Evolutionary conservation across 495 filamentous ascomycete genomes (phyloP), one percentile per base, ranked within the genome.

Genomic region (Extremus antarcticus): DNA sequence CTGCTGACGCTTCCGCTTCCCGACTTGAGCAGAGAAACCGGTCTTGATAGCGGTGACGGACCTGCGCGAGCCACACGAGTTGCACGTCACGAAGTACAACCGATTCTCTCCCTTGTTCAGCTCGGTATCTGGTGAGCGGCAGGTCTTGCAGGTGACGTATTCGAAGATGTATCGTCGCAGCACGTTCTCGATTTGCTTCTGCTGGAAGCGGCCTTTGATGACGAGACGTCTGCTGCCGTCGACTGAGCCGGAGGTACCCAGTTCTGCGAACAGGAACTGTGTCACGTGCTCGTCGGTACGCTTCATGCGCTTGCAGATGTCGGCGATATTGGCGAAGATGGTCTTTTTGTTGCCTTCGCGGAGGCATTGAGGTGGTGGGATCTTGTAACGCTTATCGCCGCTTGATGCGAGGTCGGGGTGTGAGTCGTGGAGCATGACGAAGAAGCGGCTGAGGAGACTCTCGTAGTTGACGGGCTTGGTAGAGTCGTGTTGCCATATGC

Each of bases 321-420:
- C 88, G 55, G 85, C 78, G 63, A 98, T 89, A 75, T 98, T 98
- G 72, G 92, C 92, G 68, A 96, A 98, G 64, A 97, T 94, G 50
- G 92, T 97, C 85, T 95, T 95, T 80, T 95, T 95, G 81, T 97
- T 97, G 69, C 92, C 92, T 88, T 98, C 94, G 74, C 94, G 90
- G 46, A 97, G 78, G 73, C 91, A 95, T 75, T 98, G 94, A n/a
- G 92, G 92, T 13, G 92, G 92, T 17, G 92, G 94, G 63, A 98
- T 98, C 79, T 96, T 96, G 78, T 98, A 98, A 65, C 86, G 90
- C 74, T 87, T 88, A 57, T 84, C 80, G 49, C 91, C 92, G 70
- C 81, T 83, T 19, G 86, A 85, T 16, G 90, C 81, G 53, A 97
- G 82, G 64, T 97, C 92, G 62, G 92, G 92, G 76, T 98, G 91